phyloP scores from a whole-genome alignment of 371 early-diverging fungal species.

The Apophysomyces elegans region DNA sequence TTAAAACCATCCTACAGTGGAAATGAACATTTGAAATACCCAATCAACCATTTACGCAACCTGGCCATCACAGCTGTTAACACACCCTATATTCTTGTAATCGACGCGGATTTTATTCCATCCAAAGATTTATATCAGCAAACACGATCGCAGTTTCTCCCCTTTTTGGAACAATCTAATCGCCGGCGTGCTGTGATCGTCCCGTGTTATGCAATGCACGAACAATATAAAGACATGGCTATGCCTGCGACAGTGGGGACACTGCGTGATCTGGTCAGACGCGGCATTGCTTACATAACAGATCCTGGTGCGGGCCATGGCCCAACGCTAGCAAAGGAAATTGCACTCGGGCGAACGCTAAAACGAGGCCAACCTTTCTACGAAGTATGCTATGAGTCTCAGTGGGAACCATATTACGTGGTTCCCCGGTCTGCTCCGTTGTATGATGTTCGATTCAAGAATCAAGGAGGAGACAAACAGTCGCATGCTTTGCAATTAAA shows the following conservation, averaged over 20 bases:
- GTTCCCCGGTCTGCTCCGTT: constrained; percentile 51
- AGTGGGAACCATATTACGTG: constrained; percentile 75
- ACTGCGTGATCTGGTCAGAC: constrained; percentile 41
- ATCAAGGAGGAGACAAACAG: constrained; percentile 74
- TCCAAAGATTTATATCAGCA: constrained; percentile 44
- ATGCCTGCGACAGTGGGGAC: constrained; percentile 49
- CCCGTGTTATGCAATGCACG: constrained; percentile 61
- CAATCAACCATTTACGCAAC: constrained; percentile 69
- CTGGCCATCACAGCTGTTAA: constrained; percentile 53
- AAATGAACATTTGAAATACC: constrained; percentile 50
- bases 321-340: constrained; percentile 50
- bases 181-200: constrained; percentile 52
- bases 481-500: constrained; percentile 65
- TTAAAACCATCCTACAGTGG: constrained; percentile 56
- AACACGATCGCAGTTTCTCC: constrained; percentile 33
- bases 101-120: constrained; percentile 71
- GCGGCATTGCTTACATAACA: constrained; percentile 60
- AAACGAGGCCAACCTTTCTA: constrained; percentile 34
- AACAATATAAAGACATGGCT: constrained; percentile 32
- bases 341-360: constrained; percentile 37
- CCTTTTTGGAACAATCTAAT: constrained; percentile 18
- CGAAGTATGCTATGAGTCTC: constrained; percentile 71
- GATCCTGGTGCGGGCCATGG: constrained; percentile 69
- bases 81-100: constrained; percentile 59
- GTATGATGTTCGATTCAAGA: constrained; percentile 65